These are phyloP conservation scores for Colletotrichum noveboracense DNA, from an alignment of 2,329 filamentous ascomycete species.

Conservation along the genomic window DNA sequence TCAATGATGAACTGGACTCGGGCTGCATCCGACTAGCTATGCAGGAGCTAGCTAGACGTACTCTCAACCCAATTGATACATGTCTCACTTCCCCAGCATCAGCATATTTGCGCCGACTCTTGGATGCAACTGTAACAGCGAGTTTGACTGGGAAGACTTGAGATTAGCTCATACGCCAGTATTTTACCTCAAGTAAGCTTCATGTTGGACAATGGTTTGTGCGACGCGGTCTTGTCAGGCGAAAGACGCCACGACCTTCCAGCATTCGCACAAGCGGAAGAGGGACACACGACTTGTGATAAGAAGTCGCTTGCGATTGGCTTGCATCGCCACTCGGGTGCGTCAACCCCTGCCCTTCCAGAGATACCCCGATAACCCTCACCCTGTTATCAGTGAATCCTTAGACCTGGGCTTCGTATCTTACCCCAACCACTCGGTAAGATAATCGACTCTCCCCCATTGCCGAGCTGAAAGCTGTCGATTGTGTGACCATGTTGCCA, in stretches of 20 bases:
- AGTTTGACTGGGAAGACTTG: neutral
- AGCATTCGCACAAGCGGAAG: neutral
- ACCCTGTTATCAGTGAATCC: neutral
- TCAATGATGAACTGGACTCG: neutral
- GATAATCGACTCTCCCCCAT: neutral
- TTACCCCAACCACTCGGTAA: neutral
- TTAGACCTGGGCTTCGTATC: neutral
- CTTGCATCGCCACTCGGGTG: neutral
- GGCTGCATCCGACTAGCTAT: neutral
- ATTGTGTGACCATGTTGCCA: neutral
- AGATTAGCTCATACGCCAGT: neutral
- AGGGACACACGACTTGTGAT: neutral
- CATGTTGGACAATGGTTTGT: neutral
- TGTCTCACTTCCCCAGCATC: neutral
- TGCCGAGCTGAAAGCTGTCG: neutral
- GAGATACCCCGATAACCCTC: constrained; percentile 1
- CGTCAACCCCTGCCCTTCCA: neutral
- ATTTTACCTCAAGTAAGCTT: neutral
- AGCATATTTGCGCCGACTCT: neutral
- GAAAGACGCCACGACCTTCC: neutral
- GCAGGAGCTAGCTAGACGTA: neutral
- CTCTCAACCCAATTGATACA: neutral
- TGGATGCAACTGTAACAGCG: neutral
- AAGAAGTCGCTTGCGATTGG: constrained; percentile 13
- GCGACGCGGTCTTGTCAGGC: neutral